These are phyloP conservation scores for Nematodospora anomalae DNA, from an alignment of 1,139 yeast genomes.

Conservation along the genomic window DNA sequence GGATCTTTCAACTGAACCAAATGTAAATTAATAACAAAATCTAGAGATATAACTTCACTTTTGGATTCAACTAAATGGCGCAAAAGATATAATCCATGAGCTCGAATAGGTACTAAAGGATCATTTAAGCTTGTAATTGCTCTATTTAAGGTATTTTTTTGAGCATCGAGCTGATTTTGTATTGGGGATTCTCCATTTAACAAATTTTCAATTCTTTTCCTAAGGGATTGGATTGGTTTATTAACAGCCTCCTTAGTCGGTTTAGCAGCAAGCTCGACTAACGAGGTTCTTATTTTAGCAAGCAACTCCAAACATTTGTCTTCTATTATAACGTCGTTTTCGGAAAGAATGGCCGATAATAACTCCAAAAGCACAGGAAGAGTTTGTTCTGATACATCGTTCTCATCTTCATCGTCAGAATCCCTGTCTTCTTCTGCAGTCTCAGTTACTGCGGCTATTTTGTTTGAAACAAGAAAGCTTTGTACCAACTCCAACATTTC, in stretches of 20 bases:
- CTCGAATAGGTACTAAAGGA: slow-evolving; percentile 79
- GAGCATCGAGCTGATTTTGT: slow-evolving; percentile 18
- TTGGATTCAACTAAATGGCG: slow-evolving; percentile 54
- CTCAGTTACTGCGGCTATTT: slow-evolving; percentile 1
- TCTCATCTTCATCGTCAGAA: slow-evolving; percentile 42
- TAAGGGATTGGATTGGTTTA: slow-evolving; percentile 28
- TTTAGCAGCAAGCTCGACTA: slow-evolving; percentile 20
- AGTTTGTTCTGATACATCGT: slow-evolving; percentile 29
- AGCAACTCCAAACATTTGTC: slow-evolving; percentile 24
- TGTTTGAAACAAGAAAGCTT: slow-evolving; percentile 36
- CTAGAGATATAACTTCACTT: slow-evolving; percentile 52
- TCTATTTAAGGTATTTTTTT: slow-evolving; percentile 34
- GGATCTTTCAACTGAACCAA: slow-evolving; percentile 66
- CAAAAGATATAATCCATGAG: slow-evolving; percentile 75
- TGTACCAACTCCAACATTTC: slow-evolving; percentile 59
- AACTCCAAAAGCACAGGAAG: slow-evolving; percentile 48
- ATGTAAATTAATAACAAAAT: slow-evolving; percentile 61
- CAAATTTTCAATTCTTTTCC: slow-evolving; percentile 29
- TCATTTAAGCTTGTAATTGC: slow-evolving; percentile 74
- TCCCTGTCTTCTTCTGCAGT: slow-evolving; percentile 7
- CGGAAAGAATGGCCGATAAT: slow-evolving; percentile 53
- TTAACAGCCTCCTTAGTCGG: slow-evolving; percentile 9
- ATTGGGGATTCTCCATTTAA: slow-evolving; percentile 26
- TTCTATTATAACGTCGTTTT: slow-evolving; percentile 34
- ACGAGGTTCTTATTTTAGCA: slow-evolving; percentile 24